phyloP scores from a whole-genome alignment of 495 filamentous ascomycete genomes.

The Aspergillus olivimuriae region DNA sequence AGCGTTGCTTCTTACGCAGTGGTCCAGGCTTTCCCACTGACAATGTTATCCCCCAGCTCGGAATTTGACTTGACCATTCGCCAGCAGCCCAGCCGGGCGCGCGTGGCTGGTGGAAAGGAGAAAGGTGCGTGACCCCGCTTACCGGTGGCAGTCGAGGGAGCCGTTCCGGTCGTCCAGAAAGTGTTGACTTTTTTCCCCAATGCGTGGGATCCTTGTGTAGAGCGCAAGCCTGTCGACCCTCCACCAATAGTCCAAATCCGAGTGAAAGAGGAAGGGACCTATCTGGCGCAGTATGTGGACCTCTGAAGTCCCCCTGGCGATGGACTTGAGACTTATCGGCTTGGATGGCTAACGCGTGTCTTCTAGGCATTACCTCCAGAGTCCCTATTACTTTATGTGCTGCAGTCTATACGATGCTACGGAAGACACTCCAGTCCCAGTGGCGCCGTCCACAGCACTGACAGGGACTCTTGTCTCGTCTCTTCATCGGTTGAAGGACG shows the following conservation, averaged over 20 bases:
- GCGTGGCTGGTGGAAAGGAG: conserved; percentile 67
- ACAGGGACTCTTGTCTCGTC: conserved; percentile 86
- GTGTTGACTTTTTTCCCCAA: conserved; percentile 5
- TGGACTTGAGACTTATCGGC: not conserved
- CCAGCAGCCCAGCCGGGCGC: conserved; percentile 60
- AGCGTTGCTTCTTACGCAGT: conserved; percentile 27
- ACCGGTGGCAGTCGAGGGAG: not conserved
- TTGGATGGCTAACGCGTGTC: no score
- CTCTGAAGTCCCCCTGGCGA: not conserved
- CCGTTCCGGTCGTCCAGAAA: not conserved
- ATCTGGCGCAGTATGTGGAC: conserved; percentile 62
- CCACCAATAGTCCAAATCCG: conserved; percentile 86
- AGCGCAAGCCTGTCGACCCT: conserved; percentile 91
- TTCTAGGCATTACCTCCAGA: conserved; percentile 61
- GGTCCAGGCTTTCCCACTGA: conserved; percentile 32
- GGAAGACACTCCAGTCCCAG: conserved; percentile 49
- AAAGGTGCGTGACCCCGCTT: conserved; percentile 44
- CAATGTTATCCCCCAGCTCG: conserved; percentile 40
- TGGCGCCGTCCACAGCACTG: conserved; percentile 51
- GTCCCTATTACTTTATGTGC: conserved; percentile 81
- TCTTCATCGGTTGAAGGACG: conserved; percentile 86
- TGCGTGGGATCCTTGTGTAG: conserved; percentile 36
- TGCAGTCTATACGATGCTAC: conserved; percentile 60
- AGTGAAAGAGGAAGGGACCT: conserved; percentile 56
- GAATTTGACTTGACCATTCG: conserved; percentile 59